Percentiles rank a stretch among this genome's conserved stretches.
Conservation (phyloP, 768 basidiomycete species). For the Sistotremastrum niveocremeum region DNA sequence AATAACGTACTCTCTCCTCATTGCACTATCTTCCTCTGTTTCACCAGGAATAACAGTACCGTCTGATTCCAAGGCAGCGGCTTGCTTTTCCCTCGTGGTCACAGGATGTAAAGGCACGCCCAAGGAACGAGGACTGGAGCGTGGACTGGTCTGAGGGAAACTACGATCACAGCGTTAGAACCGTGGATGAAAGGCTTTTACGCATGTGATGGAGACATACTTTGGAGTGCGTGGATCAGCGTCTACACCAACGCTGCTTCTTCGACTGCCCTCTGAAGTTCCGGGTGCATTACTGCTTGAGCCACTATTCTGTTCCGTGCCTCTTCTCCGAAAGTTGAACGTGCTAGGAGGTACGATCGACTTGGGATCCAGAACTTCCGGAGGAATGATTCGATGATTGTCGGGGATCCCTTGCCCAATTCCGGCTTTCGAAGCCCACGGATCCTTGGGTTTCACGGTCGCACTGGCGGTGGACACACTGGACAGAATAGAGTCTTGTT, state of each 20-base stretch:
- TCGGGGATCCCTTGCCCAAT: slow-evolving; percentile 44
- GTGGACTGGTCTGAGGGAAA: no score
- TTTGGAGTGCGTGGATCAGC: background rate
- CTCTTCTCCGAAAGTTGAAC: slow-evolving; percentile 49
- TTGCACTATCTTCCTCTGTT: slow-evolving; percentile 68
- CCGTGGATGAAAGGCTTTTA: no score
- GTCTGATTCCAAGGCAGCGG: slow-evolving; percentile 21
- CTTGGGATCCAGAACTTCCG: slow-evolving; percentile 67
- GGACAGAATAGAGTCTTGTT: slow-evolving; percentile 6
- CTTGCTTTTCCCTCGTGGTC: no score
- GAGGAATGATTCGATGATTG: slow-evolving; percentile 59
- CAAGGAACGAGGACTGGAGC: no score
- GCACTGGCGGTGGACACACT: slow-evolving; percentile 15
- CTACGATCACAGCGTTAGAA: no score
- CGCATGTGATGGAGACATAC: no score
- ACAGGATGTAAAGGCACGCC: no score
- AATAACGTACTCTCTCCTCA: slow-evolving; percentile 84
- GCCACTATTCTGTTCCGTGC: slow-evolving; percentile 10
- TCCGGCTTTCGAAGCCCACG: slow-evolving; percentile 18
- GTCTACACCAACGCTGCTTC: slow-evolving; percentile 1
- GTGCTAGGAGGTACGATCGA: slow-evolving; percentile 75
- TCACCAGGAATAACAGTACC: slow-evolving; percentile 69
- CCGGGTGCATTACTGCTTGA: background rate
- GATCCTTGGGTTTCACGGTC: slow-evolving; percentile 11
- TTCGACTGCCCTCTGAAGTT: slow-evolving; percentile 1